Evolutionary conservation across 148 eudicot species (phyloP).

Genomic region (Polygonum maritimum): DNA sequence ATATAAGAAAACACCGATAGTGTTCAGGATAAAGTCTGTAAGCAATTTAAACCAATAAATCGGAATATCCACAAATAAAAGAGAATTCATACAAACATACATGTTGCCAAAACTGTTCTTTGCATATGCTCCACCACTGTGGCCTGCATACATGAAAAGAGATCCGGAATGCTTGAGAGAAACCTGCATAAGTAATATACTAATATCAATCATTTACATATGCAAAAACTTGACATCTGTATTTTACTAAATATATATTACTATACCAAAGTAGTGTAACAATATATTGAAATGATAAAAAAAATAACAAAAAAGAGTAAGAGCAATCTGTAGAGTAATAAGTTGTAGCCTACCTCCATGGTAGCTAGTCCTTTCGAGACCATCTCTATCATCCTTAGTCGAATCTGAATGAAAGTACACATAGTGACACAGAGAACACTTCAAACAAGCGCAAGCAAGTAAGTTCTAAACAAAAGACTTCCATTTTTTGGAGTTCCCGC

Average conservation of each 20-base stretch:
- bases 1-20: not conserved
- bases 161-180: conserved; percentile 98
- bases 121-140: conserved; percentile 96
- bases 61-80: not conserved
- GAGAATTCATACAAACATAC: conserved; percentile 27
- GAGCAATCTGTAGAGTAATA: not conserved
- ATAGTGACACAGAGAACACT: not conserved
- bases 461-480: not conserved
- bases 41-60: too few species aligned
- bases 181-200: conserved; percentile 40
- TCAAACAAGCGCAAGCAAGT: not conserved
- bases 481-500: not conserved
- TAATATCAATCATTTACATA: not conserved
- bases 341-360: conserved; percentile 52
- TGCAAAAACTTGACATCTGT: not conserved
- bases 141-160: conserved; percentile 98
- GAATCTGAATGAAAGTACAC: conserved; percentile 36
- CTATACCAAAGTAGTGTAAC: not conserved
- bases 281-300: not conserved
- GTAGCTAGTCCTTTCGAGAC: conserved; percentile 80
- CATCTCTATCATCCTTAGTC: conserved; percentile 89
- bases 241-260: not conserved
- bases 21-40: not conserved
- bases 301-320: not conserved
- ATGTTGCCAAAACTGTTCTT: conserved; percentile 91